These are phyloP conservation scores for Phyllosticta citribraziliensis DNA, from an alignment of 2,329 filamentous ascomycete species.

Conservation along the genomic window DNA sequence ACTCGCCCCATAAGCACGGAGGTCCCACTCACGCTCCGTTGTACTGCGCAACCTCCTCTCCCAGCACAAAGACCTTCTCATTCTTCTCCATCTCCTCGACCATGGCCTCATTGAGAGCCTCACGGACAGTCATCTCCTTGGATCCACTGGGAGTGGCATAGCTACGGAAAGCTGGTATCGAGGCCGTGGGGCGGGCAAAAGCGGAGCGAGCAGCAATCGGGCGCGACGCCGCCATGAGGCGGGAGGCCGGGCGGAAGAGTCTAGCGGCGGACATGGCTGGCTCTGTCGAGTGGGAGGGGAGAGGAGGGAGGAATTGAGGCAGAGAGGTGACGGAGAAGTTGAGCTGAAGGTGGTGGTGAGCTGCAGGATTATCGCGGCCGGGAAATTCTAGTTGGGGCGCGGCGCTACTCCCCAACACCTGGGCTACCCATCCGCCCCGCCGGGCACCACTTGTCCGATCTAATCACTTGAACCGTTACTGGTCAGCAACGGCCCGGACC, in stretches of 20 bases:
- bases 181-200: constrained; percentile 38
- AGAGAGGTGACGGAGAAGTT: neutral
- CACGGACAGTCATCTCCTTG: constrained; percentile 94
- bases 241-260: constrained; percentile 54
- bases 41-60: constrained; percentile 98
- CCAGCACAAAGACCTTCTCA: constrained; percentile 88
- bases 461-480: neutral
- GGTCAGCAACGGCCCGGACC: neutral
- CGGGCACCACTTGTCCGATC: neutral
- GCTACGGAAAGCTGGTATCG: constrained; percentile 40
- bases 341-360: constrained; percentile 4
- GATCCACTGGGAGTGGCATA: constrained; percentile 52
- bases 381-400: constrained; percentile 6
- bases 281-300: neutral
- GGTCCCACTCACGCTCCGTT: constrained; percentile 69
- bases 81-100: constrained; percentile 94
- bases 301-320: constrained; percentile 1
- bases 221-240: constrained; percentile 49
- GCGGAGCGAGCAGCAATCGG: constrained; percentile 42
- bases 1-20: neutral
- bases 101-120: constrained; percentile 94
- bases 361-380: constrained; percentile 1
- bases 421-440: neutral
- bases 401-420: neutral
- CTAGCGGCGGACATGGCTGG: constrained; percentile 47